Conservation (phyloP, 2,329 filamentous ascomycete genomes). For the Verruconis gallopava region DNA sequence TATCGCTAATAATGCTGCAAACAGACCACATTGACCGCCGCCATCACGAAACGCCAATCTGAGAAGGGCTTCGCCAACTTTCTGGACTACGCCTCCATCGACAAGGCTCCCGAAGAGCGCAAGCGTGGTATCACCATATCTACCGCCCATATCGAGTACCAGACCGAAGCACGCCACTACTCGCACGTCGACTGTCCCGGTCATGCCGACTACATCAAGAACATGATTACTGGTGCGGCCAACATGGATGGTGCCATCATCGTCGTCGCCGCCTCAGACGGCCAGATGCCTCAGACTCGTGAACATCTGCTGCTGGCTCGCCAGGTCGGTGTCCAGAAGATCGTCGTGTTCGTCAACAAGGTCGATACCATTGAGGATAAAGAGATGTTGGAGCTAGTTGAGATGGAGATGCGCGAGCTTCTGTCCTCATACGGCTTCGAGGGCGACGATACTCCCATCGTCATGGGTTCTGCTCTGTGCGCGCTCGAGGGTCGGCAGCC, state of each 20-base stretch:
- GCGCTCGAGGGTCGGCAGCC: conserved; percentile 75
- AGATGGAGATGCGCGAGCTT: conserved; percentile 99
- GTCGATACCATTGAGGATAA: conserved; percentile 93
- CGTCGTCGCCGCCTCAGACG: conserved; percentile 93
- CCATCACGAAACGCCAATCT: conserved; percentile 96
- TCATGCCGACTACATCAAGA: conserved; percentile 99
- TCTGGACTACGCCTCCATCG: conserved; percentile 94
- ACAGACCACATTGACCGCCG: conserved; percentile 93
- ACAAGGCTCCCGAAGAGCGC: conserved; percentile 97
- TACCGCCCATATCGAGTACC: conserved; percentile 96
- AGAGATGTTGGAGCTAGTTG: conserved; percentile 99
- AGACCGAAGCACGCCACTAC: conserved; percentile 89
- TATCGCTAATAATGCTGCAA: background rate
- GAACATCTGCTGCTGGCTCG: conserved; percentile 96
- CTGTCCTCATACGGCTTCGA: conserved; percentile 89
- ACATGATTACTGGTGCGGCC: conserved; percentile 99
- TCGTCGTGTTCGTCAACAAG: conserved; percentile 99
- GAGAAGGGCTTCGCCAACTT: conserved; percentile 89
- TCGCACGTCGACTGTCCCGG: conserved; percentile 99
- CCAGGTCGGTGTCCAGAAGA: conserved; percentile 94
- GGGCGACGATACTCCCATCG: conserved; percentile 92
- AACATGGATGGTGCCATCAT: conserved; percentile 99
- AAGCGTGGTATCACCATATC: conserved; percentile 99
- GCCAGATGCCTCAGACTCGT: conserved; percentile 98
- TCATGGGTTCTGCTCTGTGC: conserved; percentile 93